Conservation (phyloP, 2,329 filamentous ascomycete genomes). For the Colletotrichum caudatum region DNA sequence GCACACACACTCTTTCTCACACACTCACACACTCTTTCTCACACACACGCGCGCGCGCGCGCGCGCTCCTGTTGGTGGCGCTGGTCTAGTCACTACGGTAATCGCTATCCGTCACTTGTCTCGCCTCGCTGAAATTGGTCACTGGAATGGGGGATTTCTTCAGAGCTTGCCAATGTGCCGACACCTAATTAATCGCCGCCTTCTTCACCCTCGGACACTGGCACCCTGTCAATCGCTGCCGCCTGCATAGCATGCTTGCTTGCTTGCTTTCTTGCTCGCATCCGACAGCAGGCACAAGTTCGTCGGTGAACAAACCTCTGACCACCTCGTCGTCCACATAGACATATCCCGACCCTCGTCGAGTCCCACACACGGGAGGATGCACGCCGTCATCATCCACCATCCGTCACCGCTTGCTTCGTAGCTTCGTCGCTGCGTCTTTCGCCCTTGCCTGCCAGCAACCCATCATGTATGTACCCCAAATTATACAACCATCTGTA, state of each 20-base stretch:
- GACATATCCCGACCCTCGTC: conserved; percentile 1
- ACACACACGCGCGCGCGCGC: too few species aligned
- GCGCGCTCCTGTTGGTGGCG: neutral
- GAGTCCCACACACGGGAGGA: neutral
- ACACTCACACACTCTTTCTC: too few species aligned
- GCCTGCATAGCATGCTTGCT: neutral
- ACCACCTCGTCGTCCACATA: neutral
- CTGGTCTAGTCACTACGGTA: neutral
- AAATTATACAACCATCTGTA: neutral
- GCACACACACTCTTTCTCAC: neutral
- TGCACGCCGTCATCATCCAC: conserved; percentile 8
- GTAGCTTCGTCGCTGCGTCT: neutral
- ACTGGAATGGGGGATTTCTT: neutral
- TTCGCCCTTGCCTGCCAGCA: neutral
- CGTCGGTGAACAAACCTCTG: conserved; percentile 4
- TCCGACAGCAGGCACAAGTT: neutral
- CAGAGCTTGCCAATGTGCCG: conserved; percentile 27
- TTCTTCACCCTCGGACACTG: neutral
- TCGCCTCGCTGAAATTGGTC: conserved; percentile 24
- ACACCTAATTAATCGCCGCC: conserved; percentile 23
- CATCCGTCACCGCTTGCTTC: neutral
- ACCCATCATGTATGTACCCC: neutral
- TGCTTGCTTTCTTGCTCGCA: neutral
- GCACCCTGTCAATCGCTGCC: neutral
- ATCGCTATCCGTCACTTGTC: conserved; percentile 33